Evolutionary conservation across 208 protist genomes (phyloP), one percentile per base, ranked within the genome.

Genomic region (Acanthamoeba divionensis): DNA sequence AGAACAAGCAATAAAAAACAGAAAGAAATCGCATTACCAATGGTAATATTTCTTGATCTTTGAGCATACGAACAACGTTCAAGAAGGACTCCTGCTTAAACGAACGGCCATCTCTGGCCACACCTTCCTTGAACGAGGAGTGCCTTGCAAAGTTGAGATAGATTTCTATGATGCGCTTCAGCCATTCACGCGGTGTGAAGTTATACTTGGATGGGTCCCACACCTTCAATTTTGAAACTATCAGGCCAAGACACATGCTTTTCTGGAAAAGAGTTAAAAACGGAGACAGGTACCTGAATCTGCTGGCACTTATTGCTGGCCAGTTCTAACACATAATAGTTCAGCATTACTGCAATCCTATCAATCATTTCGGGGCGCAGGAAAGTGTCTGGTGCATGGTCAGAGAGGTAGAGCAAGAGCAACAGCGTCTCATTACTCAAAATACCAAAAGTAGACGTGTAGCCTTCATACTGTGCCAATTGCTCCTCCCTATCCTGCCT

Each of bases 331-430:
- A 95, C 54, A 55, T 93, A 93, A 57, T 95, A 93, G 66, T 95
- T 90, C 57, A 95, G 60, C 93, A 94, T 95, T 26, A 86, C 90
- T 2, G 94, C 85, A 21, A 95, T 91, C 38, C 94, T 60, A 62
- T 95, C 94, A 13, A 95, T 82, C 29, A 95, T 57, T 36, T 94
- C 93, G 21, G 89, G 91, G 66, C 67, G 48, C 33, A 94, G 91
- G 63, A 95, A 95, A 4, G 91, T 65, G 38, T 80, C 66, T 3
- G 69, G 29, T 4, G 92, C 62, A 10, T 91, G 67, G 33, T 80
- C 57, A 1, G 54, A 67, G 38, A 86, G 54, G 38, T 57, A 80
- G 47, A 67, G 31, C 1, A 86, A 44, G 10, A 86, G 77, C 15
- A 86, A 36, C 21, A 86, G 21, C 10, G 77, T 86, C 77, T 86